A percentile compares a stretch with the other conserved stretches of the same genome.
Evolutionary conservation across 768 basidiomycete genomes (phyloP).

Genomic region (Macrolepiota fuliginosa): DNA sequence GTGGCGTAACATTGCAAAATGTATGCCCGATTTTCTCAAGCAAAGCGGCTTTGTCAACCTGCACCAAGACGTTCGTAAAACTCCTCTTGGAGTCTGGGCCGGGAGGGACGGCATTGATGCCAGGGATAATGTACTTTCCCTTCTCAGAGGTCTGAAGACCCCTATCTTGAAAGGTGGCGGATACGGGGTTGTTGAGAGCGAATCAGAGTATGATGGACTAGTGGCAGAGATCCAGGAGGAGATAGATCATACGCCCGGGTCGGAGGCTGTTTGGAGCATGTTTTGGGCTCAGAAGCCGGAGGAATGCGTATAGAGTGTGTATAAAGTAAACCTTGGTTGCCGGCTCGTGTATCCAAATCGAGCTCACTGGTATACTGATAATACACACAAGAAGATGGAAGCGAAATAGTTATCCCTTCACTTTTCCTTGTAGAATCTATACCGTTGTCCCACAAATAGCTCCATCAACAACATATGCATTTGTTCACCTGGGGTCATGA

Average conservation of each 20-base stretch:
- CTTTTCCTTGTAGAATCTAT: too few relatives aligned
- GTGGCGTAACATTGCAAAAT: neutral
- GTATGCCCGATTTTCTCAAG: neutral
- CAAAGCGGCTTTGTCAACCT: constrained; percentile 6
- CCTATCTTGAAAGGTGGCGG: neutral
- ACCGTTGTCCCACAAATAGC: too few relatives aligned
- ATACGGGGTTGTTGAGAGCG: neutral
- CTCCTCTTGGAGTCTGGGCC: constrained; percentile 5
- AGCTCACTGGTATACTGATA: too few relatives aligned
- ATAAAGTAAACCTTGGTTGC: too few relatives aligned
- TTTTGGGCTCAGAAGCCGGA: constrained; percentile 2
- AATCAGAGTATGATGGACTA: neutral
- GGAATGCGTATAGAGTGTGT: neutral
- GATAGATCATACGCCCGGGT: constrained; percentile 1
- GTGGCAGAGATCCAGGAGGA: neutral
- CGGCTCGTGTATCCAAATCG: too few relatives aligned
- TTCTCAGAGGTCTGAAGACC: neutral
- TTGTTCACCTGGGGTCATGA: too few relatives aligned
- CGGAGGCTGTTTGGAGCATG: neutral
- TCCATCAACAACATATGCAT: too few relatives aligned
- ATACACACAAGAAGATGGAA: too few relatives aligned
- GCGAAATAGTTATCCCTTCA: too few relatives aligned
- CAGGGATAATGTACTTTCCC: neutral
- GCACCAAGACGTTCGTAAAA: neutral
- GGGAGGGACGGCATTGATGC: constrained; percentile 4